phyloP scores from a whole-genome alignment of 1,284 basidiomycete species.

The Ceratobasidium sp. region DNA sequence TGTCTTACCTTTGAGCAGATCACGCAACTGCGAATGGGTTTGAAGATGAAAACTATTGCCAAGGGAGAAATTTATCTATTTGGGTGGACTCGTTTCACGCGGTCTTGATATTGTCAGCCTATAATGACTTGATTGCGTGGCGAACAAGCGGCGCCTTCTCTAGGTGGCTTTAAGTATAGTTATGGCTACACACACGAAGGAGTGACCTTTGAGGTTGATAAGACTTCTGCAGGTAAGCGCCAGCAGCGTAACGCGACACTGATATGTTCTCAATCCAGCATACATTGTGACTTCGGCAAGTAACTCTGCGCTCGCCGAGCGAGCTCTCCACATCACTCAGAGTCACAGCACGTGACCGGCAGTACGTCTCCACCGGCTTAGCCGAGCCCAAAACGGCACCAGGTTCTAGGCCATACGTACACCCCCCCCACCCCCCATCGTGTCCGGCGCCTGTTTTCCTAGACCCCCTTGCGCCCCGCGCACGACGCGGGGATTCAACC shows the following conservation, averaged over 20 bases:
- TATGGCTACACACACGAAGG: too few relatives aligned
- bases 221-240: too few relatives aligned
- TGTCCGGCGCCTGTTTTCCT: constrained; percentile 4
- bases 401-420: neutral
- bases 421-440: constrained; percentile 8
- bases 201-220: too few relatives aligned
- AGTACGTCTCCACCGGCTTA: constrained; percentile 6
- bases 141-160: too few relatives aligned
- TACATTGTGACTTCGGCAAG: constrained; percentile 9
- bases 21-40: too few relatives aligned
- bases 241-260: neutral
- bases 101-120: too few relatives aligned
- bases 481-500: too few relatives aligned
- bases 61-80: too few relatives aligned
- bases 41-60: too few relatives aligned
- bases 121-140: too few relatives aligned
- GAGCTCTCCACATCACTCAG: neutral
- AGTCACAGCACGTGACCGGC: neutral
- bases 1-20: neutral
- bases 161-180: too few relatives aligned
- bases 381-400: constrained; percentile 7
- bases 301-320: neutral
- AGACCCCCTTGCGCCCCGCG: constrained; percentile 2
- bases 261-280: neutral
- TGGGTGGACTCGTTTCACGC: too few relatives aligned